Evolutionary conservation across 805 yeast species (phyloP), one percentile per base, ranked within the genome.

Genomic region (Kurtzmaniella cleridarum): DNA sequence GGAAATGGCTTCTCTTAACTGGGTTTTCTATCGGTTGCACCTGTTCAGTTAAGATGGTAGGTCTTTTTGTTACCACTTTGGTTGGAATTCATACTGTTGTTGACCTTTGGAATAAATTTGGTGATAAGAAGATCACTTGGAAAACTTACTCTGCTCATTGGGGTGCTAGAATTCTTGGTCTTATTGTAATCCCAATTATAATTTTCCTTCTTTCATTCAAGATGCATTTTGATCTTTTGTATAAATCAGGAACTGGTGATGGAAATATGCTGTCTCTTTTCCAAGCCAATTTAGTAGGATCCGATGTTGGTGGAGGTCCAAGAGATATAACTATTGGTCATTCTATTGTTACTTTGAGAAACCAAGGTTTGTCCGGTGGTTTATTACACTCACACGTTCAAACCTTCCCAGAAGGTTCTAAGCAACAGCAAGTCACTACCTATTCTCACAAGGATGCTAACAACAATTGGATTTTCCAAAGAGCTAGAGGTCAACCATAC

Each of bases 1-100:
- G 95, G 95, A 79, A 79, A 58, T 91, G 97, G 96, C 64, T 93
- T 38, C 50, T 83, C 17, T 64, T 84, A 42, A 84, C 95, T 7
- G 99, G 99, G 48, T 65, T 88, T 38, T 70, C 79, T 34, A 79
- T 93, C 53, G 98, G 98, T 31, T 85, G 93, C 60, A 84, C 90
- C 14, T 83, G 91, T 56, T 84, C 95, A 23, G 95, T 89, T 41
- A 93, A 93, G 65, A 88, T 90, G 96, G 98, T 93, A 42, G 99
- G 99, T 52, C 73, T 91, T 41, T 87, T 93, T 54, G 86, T 87
- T 44, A 91, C 95, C 41, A 62, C 88, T 13, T 66, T 89, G 46
- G 89, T 93, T 40, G 99, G 99, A 35, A 75, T 88, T 45, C 87
- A 91, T 64, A 89, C 96, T 16, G 71, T 86, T 30, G 83, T 79